Percentiles rank a stretch among this genome's conserved stretches.
These are phyloP conservation scores for Clonostachys solani DNA, from an alignment of 2,329 filamentous ascomycete species.

Conservation along the genomic window DNA sequence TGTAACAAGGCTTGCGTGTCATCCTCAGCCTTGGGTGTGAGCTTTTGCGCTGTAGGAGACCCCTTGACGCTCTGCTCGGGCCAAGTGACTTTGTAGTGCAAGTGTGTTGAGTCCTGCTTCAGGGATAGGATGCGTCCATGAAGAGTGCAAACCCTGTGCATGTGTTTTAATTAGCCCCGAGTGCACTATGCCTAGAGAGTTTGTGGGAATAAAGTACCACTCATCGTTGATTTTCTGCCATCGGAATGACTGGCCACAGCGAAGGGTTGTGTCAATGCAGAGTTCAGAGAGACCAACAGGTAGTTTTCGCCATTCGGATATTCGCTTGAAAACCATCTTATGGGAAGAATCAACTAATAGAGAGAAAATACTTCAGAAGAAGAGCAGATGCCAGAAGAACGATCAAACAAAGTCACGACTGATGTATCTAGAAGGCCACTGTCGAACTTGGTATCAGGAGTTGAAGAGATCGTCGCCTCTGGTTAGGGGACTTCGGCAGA, in stretches of 20 bases:
- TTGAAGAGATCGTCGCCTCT: no score
- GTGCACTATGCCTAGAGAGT: no score
- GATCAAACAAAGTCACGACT: no score
- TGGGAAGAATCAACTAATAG: no score
- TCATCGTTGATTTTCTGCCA: constrained; percentile 84
- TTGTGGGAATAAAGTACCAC: constrained; percentile 51
- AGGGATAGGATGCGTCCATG: constrained; percentile 81
- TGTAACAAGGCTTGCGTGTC: constrained; percentile 70
- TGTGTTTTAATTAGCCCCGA: constrained; percentile 5
- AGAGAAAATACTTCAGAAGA: no score
- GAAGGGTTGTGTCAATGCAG: constrained; percentile 88
- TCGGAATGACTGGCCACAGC: constrained; percentile 94
- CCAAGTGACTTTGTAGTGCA: constrained; percentile 77
- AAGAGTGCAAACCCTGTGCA: constrained; percentile 69
- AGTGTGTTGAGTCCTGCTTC: constrained; percentile 71
- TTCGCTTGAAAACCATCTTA: constrained; percentile 33
- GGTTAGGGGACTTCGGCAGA: no score
- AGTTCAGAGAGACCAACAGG: constrained; percentile 80
- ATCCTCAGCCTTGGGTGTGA: constrained; percentile 49
- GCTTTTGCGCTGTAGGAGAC: constrained; percentile 4
- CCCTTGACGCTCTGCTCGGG: constrained; percentile 19
- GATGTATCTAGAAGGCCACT: no score
- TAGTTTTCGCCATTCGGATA: constrained; percentile 82
- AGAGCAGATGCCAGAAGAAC: no score
- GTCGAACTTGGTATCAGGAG: no score